Conservation (phyloP, 1,139 yeast species). For the Entelexis paramagnoliae region DNA sequence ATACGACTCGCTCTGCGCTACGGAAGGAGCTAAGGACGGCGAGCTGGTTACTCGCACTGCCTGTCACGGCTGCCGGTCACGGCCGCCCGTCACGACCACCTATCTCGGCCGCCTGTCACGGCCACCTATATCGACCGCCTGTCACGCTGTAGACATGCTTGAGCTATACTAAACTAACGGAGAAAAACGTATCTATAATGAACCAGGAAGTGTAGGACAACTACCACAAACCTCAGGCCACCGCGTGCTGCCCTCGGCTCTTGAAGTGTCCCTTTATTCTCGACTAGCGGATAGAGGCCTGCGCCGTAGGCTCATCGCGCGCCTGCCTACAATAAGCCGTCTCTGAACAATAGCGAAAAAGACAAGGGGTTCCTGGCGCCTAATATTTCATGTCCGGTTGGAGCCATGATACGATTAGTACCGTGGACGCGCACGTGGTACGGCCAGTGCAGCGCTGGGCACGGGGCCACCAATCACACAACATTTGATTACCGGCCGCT, state of each 20-base stretch:
- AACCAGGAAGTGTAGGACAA: background rate
- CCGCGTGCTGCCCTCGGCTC: background rate
- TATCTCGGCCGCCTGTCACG: too few relatives aligned
- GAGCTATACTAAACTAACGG: too few relatives aligned
- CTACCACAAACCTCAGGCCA: conserved; percentile 3
- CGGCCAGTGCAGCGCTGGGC: background rate
- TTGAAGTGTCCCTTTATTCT: conserved; percentile 15
- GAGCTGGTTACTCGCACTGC: too few relatives aligned
- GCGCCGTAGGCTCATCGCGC: conserved; percentile 13
- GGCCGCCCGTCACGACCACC: too few relatives aligned
- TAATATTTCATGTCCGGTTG: background rate
- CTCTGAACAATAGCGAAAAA: conserved; percentile 20
- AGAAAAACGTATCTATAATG: too few relatives aligned
- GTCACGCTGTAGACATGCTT: too few relatives aligned
- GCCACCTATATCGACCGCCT: too few relatives aligned
- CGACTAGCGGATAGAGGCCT: conserved; percentile 25
- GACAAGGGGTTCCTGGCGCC: background rate
- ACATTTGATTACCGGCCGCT: conserved; percentile 6
- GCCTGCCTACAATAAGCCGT: conserved; percentile 25
- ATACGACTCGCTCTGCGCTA: too few relatives aligned
- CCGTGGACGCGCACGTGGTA: too few relatives aligned
- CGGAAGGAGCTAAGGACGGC: too few relatives aligned
- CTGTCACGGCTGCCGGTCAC: too few relatives aligned
- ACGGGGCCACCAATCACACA: conserved; percentile 9
- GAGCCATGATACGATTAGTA: conserved; percentile 1